Percentiles rank a stretch among this genome's conserved stretches.
Evolutionary conservation across 2,329 filamentous ascomycete species (phyloP).

Genomic region (Aspergillus tubingensis): DNA sequence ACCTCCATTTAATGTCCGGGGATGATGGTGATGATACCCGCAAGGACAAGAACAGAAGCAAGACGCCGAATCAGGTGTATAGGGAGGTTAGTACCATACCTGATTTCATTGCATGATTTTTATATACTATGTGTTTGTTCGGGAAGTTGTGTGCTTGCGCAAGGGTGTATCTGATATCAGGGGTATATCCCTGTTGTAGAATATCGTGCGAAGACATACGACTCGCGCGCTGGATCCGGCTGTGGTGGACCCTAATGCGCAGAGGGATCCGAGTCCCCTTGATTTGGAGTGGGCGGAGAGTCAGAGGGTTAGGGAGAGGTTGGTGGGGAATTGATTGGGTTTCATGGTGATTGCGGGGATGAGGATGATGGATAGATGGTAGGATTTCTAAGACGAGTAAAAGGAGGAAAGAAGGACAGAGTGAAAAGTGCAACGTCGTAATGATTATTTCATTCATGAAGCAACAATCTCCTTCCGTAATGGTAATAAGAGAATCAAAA

Average conservation of each 20-base stretch:
- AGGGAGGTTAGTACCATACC: conserved; percentile 26
- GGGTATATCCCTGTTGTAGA: not conserved
- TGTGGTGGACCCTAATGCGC: conserved; percentile 27
- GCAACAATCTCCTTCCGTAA: not conserved
- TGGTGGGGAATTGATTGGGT: not conserved
- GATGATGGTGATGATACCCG: conserved; percentile 1
- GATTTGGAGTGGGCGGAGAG: conserved; percentile 33
- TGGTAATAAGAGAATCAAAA: not conserved
- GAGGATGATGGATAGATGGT: too few relatives aligned
- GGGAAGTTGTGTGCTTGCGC: too few relatives aligned
- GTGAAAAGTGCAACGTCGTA: not conserved
- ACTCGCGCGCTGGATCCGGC: conserved; percentile 30
- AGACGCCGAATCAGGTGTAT: conserved; percentile 36
- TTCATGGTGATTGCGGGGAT: too few relatives aligned
- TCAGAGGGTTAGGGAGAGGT: conserved; percentile 17
- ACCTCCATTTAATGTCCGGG: conserved; percentile 31
- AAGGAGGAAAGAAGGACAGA: not conserved
- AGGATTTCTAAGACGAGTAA: not conserved
- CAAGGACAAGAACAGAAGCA: conserved; percentile 14
- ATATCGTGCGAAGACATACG: conserved; percentile 1
- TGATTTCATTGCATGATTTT: not conserved
- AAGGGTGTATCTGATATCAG: too few relatives aligned
- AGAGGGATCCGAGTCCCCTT: conserved; percentile 25
- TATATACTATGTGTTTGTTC: too few relatives aligned
- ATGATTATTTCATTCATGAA: not conserved